Percentiles rank a stretch among this genome's conserved stretches.
Evolutionary conservation across 2,329 filamentous ascomycete genomes (phyloP).

Genomic region (Dryadomyces quercus-mongolicae): DNA sequence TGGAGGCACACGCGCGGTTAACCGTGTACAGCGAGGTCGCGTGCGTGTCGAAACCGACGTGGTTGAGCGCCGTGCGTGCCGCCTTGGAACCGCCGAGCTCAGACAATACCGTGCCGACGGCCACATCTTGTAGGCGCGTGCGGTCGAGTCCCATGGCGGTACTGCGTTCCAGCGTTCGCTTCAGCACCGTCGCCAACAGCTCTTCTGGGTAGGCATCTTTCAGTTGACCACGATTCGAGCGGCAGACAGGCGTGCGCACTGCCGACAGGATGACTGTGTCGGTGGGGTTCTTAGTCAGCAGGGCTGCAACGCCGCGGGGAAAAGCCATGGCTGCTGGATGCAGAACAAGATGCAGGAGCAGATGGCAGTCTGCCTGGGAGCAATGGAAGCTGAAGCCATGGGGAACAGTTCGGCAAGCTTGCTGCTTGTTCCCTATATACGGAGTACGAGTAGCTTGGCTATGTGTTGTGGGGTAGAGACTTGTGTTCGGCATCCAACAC

Average conservation of each 20-base stretch:
- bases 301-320: constrained; percentile 57
- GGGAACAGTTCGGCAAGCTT: no score
- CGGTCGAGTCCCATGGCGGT: constrained; percentile 63
- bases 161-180: constrained; percentile 48
- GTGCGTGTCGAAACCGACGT: constrained; percentile 58
- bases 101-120: constrained; percentile 78
- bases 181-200: constrained; percentile 57
- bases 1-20: constrained; percentile 76
- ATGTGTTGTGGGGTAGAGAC: no score
- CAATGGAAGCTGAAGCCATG: no score
- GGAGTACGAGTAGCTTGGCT: no score
- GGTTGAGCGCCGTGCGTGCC: constrained; percentile 79
- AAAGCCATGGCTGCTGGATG: constrained; percentile 28
- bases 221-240: constrained; percentile 70
- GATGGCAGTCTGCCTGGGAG: no score
- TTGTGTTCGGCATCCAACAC: no score
- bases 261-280: constrained; percentile 84
- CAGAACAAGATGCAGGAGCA: no score
- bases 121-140: constrained; percentile 62
- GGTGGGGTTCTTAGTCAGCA: constrained; percentile 66
- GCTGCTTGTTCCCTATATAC: no score
- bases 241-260: constrained; percentile 78
- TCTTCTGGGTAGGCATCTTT: constrained; percentile 88
- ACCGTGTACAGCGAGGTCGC: constrained; percentile 71
- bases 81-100: constrained; percentile 87